Percentiles rank a stretch among this genome's conserved stretches.
phyloP scores from a whole-genome alignment of 2,329 filamentous ascomycete species.

The Penicillium sp. region DNA sequence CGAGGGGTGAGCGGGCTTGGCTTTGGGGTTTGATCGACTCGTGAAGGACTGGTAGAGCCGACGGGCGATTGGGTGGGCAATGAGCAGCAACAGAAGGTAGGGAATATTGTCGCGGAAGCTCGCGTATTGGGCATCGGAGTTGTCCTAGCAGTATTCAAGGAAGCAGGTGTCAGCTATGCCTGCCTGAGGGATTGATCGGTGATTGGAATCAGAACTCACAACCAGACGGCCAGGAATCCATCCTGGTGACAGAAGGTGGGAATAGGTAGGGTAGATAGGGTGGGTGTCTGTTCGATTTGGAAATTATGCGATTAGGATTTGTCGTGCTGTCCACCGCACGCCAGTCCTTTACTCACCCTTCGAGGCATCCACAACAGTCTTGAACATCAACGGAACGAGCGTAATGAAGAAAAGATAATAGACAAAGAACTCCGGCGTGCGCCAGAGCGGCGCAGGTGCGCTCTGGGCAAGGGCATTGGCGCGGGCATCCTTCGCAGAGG shows the following conservation, averaged over 20 bases:
- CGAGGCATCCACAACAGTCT: constrained; percentile 82
- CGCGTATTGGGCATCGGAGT: constrained; percentile 84
- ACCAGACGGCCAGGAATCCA: constrained; percentile 94
- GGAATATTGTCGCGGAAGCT: constrained; percentile 85
- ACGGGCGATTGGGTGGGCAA: constrained; percentile 78
- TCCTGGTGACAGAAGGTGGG: constrained; percentile 70
- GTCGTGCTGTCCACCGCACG: neutral
- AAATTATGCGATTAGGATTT: constrained; percentile 20
- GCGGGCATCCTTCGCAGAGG: constrained; percentile 40
- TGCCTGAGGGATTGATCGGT: neutral
- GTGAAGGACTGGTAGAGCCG: constrained; percentile 65
- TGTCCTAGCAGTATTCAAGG: constrained; percentile 62
- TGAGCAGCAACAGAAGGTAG: constrained; percentile 71
- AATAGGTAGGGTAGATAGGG: constrained; percentile 76
- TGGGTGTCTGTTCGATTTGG: constrained; percentile 64
- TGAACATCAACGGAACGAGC: constrained; percentile 84
- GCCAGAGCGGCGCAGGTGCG: constrained; percentile 72
- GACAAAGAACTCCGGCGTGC: constrained; percentile 78
- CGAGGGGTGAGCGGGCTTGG: constrained; percentile 21
- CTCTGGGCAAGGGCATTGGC: constrained; percentile 47
- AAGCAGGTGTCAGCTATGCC: constrained; percentile 21
- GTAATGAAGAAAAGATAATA: constrained; percentile 72
- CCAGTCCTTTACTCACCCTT: constrained; percentile 59
- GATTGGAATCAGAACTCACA: constrained; percentile 52
- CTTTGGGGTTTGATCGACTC: constrained; percentile 42